Conservation (phyloP, 768 basidiomycete species). For the Collybia mongolica region DNA sequence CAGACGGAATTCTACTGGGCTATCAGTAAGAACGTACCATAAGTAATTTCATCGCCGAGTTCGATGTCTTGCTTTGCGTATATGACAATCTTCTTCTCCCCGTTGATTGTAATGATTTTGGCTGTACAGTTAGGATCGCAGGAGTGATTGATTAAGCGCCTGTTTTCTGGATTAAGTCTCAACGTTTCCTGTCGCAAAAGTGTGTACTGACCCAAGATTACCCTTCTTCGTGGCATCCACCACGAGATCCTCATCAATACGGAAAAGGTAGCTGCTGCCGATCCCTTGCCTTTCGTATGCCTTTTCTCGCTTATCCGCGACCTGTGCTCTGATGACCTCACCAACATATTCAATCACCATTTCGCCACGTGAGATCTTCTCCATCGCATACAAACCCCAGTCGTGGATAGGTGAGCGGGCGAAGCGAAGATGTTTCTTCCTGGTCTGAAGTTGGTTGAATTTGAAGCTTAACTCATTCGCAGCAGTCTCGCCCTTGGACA, state of each 20-base stretch:
- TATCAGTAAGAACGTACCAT: conserved; percentile 53
- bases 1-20: no score
- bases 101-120: conserved; percentile 88
- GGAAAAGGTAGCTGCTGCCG: conserved; percentile 95
- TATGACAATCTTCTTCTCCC: conserved; percentile 98
- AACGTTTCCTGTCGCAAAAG: conserved; percentile 8
- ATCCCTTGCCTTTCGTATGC: conserved; percentile 96
- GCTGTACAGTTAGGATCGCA: conserved; percentile 94
- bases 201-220: conserved; percentile 82
- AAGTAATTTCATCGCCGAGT: conserved; percentile 96
- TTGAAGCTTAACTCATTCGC: conserved; percentile 80
- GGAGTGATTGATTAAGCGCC: conserved; percentile 97
- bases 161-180: conserved; percentile 27
- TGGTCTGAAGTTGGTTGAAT: conserved; percentile 96
- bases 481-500: conserved; percentile 74
- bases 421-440: conserved; percentile 97
- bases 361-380: conserved; percentile 88
- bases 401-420: conserved; percentile 95
- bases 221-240: conserved; percentile 99
- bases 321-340: conserved; percentile 91
- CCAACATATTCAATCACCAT: conserved; percentile 99
- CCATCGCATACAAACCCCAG: conserved; percentile 98
- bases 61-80: conserved; percentile 97
- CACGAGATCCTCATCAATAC: conserved; percentile 96
- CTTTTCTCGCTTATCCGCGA: conserved; percentile 97